Base-by-base conservation (phyloP, 1,139 yeast genomes). In the Yamadazyma friedrichii region DNA sequence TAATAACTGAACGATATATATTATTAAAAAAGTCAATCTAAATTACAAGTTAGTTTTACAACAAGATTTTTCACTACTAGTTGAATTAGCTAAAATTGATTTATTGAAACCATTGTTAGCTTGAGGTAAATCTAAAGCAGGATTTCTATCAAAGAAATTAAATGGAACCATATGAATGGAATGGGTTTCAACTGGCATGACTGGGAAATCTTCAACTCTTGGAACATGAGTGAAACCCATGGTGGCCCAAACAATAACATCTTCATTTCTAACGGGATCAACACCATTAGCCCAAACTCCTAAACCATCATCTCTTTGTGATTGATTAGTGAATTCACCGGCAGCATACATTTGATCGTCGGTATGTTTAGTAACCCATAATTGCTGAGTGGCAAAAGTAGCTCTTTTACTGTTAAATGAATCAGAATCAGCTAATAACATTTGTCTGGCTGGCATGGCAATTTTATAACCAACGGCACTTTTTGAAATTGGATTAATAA, bases 151-250 rank as follows among this genome's bases (percentile, higher is more conserved):
- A 62, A 86, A 88, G 79, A 88, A 88, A 48, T 88, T 88, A 55
- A 76, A 68, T 40, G 96, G 96, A 40, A 76, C 74, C 48, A 88
- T 73, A 47, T 80, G 76, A 52, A 87, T 81, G 59, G 76, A 83
- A 55, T 72, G 76, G 53, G 80, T 80, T 68, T 88, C 95, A 44
- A 82, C 86, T 33, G 95, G 94, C 96, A 88, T 88, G 47, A 88
- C 94, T 41, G 95, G 95, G 85, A 86, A 88, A 64, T 88, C 95
- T 68, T 88, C 96, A 28, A 84, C 84, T 57, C 91, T 78, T 53
- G 95, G 95, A 56, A 87, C 80, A 61, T 88, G 96, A 20, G 95
- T 88, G 68, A 88, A 78, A 25, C 91, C 94, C 61, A 88, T 65
- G 38, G 95, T 86, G 53, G 89, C 88, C 95, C 95, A 88, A 42